Conservation (phyloP, 2,329 filamentous ascomycete species). For the Fusarium phyllophilum region DNA sequence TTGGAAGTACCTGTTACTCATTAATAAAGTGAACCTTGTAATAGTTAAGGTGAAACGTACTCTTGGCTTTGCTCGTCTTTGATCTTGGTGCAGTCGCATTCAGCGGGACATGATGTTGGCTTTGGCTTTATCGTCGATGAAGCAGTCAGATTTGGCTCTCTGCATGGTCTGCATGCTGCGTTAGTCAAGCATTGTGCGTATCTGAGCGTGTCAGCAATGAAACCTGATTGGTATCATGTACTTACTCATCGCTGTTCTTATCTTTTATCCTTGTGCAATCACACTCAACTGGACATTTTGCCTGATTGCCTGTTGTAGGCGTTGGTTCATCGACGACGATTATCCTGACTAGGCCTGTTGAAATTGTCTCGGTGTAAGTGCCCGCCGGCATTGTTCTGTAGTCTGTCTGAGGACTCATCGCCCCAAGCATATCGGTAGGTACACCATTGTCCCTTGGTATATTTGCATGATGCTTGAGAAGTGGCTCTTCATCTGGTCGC, state of each 20-base stretch:
- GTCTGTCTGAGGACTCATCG: slow-evolving; percentile 15
- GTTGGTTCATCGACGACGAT: slow-evolving; percentile 35
- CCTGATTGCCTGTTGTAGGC: neutral
- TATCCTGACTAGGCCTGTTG: slow-evolving; percentile 26
- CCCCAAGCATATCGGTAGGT: neutral
- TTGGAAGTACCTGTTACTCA: slow-evolving; percentile 46
- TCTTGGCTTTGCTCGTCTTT: slow-evolving; percentile 45
- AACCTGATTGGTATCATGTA: neutral
- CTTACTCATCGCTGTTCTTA: slow-evolving; percentile 41
- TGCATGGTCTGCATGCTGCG: slow-evolving; percentile 41
- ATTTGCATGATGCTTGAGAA: neutral
- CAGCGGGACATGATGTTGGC: neutral
- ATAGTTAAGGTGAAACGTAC: slow-evolving; percentile 14
- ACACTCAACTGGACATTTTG: slow-evolving; percentile 33
- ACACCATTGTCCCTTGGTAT: neutral
- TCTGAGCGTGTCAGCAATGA: slow-evolving; percentile 22
- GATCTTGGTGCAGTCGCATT: slow-evolving; percentile 41
- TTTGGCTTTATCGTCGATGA: slow-evolving; percentile 2
- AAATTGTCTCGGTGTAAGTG: slow-evolving; percentile 38
- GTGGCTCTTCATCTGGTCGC: neutral
- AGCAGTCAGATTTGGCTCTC: slow-evolving; percentile 21
- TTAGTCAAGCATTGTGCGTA: slow-evolving; percentile 47
- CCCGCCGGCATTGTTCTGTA: slow-evolving; percentile 42
- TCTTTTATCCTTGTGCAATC: slow-evolving; percentile 44
- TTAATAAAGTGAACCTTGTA: neutral